These are phyloP conservation scores for Breynia disticha DNA, from an alignment of 441 rosid genomes.

Conservation along the genomic window DNA sequence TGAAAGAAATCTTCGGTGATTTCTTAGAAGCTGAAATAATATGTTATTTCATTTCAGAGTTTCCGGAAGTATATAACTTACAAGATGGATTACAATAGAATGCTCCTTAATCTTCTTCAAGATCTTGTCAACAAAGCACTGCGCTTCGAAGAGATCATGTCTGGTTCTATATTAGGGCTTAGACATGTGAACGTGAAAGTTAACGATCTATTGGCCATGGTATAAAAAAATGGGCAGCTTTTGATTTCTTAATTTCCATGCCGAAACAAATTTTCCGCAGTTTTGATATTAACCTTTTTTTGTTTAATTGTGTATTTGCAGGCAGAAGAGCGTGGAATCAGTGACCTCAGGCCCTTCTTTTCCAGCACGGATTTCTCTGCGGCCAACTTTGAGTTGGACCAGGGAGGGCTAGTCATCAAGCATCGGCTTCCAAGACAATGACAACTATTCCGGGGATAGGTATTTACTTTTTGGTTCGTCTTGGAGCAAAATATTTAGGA, in stretches of 20 bases:
- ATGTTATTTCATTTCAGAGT: conserved; percentile 38
- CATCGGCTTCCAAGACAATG: conserved; percentile 32
- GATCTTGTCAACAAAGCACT: conserved; percentile 73
- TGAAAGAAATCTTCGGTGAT: no score
- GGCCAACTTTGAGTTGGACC: conserved; percentile 61
- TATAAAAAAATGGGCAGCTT: conserved; percentile 14
- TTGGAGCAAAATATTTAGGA: not conserved
- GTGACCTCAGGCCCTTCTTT: conserved; percentile 72
- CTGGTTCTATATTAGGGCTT: conserved; percentile 61
- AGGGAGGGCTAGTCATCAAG: conserved; percentile 41
- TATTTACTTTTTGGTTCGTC: no score
- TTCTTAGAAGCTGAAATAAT: not conserved
- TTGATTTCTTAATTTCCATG: not conserved
- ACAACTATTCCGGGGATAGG: not conserved
- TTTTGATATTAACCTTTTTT: not conserved
- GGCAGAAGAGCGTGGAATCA: conserved; percentile 86
- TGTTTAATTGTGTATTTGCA: conserved; percentile 19
- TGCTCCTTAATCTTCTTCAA: conserved; percentile 68
- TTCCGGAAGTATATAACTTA: conserved; percentile 83
- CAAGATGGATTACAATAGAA: conserved; percentile 77
- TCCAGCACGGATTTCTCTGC: conserved; percentile 54
- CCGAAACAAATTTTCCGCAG: not conserved
- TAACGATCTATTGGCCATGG: conserved; percentile 68
- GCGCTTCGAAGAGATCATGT: conserved; percentile 77
- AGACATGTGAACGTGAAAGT: conserved; percentile 55